Evolutionary conservation across 1,284 basidiomycete species (phyloP).

Genomic region (Ceratorhiza oryzae-sativae): DNA sequence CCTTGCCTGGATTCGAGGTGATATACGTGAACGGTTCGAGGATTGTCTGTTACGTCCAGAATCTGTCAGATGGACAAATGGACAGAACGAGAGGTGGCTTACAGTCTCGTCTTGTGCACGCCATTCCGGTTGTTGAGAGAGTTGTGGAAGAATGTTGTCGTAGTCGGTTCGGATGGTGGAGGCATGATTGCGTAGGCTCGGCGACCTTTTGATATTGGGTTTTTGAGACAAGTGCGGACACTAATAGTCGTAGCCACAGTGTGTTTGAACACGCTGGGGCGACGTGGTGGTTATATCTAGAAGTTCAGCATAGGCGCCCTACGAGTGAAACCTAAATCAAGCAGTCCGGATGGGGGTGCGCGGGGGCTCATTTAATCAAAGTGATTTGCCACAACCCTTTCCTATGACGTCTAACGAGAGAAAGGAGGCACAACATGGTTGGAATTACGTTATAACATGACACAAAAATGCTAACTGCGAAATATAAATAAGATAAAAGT

Average conservation of each 20-base stretch:
- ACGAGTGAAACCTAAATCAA: neutral
- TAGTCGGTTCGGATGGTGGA: conserved; percentile 2
- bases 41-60: conserved; percentile 59
- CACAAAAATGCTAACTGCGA: neutral
- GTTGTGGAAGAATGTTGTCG: conserved; percentile 45
- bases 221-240: too few species aligned
- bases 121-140: conserved; percentile 48
- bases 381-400: neutral
- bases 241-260: too few species aligned
- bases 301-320: neutral
- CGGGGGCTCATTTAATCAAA: neutral
- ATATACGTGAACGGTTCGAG: conserved; percentile 93
- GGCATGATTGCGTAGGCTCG: conserved; percentile 8
- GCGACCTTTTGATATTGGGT: too few species aligned
- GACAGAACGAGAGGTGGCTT: conserved; percentile 1
- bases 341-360: neutral
- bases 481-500: conserved; percentile 38
- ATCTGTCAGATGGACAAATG: neutral
- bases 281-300: neutral
- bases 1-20: conserved; percentile 88
- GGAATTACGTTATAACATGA: neutral
- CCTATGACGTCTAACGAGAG: neutral
- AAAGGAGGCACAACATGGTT: conserved; percentile 1
- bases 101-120: conserved; percentile 48
- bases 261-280: neutral